Base-by-base conservation (phyloP, 2,329 filamentous ascomycete species). In the Paraconiothyrium sp. region DNA sequence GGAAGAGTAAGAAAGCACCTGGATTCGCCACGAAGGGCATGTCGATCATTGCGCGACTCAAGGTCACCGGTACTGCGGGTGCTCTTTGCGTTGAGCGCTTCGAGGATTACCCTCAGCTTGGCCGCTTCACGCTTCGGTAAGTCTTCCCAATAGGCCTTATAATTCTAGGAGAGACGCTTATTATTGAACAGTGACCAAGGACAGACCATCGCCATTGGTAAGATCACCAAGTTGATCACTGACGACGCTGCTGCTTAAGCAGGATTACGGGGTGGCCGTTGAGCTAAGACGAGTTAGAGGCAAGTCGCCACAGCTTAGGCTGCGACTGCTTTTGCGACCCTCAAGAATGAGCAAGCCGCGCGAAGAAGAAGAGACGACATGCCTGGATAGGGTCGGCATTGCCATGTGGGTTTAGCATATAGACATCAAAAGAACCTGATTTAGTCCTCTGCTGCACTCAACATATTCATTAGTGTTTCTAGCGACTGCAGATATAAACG, bases 151-250 rank as follows among this genome's bases (percentile, higher is more conserved):
- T 6, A 37, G 14, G 4, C 27, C 27, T 10, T 14, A 24, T 8
- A 3, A 13, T 14, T 7, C 35, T 30, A 7, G 43, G 32, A 16
- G 37, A n/a, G 46, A 13, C 22, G 57, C 75, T 78, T 70, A 77
- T 76, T 71, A 43, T 37, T 24, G 58, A 27, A 66, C 55, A 70
- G 66, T 76, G 58, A 73, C 59, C 76, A 98, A 90, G 95, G 95
- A 73, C 94, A 98, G 91, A 99, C 95, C 0, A 97, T 99, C 83
- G 95, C 95, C 59, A 99, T 99, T 83, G 95, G 95, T 76, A 99
- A 99, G 88, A 96, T 99, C 79, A 97, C 93, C 62, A 97, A 94
- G 86, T 87, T 99, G 63, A 88, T 92, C 65, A 78, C 76, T 2
- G 76, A 78, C 43, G 58, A 63, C 8, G 32, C 59, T 4, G 51